Conservation (phyloP, 257 asterid species). For the Solanum sejunctum region DNA sequence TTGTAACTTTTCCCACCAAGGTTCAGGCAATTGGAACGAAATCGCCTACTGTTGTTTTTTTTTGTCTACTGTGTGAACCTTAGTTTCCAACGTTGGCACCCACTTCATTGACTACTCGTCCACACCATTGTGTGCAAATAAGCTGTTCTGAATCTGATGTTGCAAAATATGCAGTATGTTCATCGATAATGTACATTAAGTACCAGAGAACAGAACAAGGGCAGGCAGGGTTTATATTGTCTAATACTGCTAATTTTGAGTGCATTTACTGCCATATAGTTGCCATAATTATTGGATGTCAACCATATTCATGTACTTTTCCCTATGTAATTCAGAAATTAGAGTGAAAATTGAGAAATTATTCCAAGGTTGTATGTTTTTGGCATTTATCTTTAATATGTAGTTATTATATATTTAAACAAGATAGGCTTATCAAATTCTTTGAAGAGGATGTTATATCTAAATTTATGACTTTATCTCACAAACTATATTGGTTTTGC, state of each 20-base stretch:
- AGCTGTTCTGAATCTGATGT: not conserved
- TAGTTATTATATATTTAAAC: not conserved
- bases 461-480: not conserved
- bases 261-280: not conserved
- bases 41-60: not conserved
- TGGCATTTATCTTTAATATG: not conserved
- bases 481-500: not conserved
- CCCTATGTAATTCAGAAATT: not conserved
- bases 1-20: not conserved
- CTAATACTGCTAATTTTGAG: not conserved
- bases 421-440: not conserved
- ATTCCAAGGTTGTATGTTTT: not conserved
- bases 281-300: not conserved
- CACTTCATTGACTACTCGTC: not conserved
- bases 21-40: not conserved
- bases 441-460: not conserved
- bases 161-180: not conserved
- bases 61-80: not conserved
- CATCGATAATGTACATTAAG: not conserved
- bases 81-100: not conserved
- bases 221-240: not conserved
- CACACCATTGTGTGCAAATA: not conserved
- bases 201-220: not conserved
- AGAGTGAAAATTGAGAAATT: not conserved
- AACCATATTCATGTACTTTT: not conserved